Conservation (phyloP, 805 yeast genomes). For the Trichomonascus vanleenenianus region DNA sequence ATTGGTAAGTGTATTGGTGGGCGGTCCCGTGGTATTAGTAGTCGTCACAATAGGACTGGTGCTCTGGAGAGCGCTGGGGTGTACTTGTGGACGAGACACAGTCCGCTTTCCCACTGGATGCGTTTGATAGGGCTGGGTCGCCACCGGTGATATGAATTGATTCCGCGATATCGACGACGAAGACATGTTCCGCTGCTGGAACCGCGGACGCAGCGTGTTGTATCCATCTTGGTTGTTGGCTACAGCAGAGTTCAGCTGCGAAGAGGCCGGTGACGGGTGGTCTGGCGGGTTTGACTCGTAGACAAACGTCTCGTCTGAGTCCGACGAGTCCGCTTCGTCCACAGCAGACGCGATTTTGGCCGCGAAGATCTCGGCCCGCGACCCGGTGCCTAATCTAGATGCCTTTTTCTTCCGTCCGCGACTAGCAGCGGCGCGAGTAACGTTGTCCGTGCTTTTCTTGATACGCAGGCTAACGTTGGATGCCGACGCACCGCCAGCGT, state of each 20-base stretch:
- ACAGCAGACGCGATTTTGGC: slow-evolving; percentile 93
- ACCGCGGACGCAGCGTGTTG: slow-evolving; percentile 12
- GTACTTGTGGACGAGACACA: too few relatives aligned
- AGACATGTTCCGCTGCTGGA: slow-evolving; percentile 19
- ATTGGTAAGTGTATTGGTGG: too few relatives aligned
- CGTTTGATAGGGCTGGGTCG: too few relatives aligned
- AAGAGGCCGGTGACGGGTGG: not conserved
- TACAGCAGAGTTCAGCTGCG: not conserved
- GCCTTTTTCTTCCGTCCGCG: slow-evolving; percentile 35
- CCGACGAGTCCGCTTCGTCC: slow-evolving; percentile 79
- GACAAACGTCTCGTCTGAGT: slow-evolving; percentile 93
- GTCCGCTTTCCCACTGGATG: too few relatives aligned
- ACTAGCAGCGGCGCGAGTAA: slow-evolving; percentile 6
- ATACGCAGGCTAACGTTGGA: slow-evolving; percentile 2
- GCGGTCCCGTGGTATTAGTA: too few relatives aligned
- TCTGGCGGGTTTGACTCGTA: slow-evolving; percentile 50
- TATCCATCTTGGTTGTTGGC: not conserved
- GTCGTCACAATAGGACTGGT: too few relatives aligned
- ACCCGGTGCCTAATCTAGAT: slow-evolving; percentile 34
- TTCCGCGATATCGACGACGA: slow-evolving; percentile 10
- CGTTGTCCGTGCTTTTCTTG: slow-evolving; percentile 6
- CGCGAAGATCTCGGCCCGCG: slow-evolving; percentile 89
- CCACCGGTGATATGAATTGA: slow-evolving; percentile 1
- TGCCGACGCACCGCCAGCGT: not conserved
- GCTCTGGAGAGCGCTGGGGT: too few relatives aligned